A percentile compares a stretch with the other conserved stretches of the same genome.
phyloP scores from a whole-genome alignment of 257 asterid species.

The Datura wrightii region DNA sequence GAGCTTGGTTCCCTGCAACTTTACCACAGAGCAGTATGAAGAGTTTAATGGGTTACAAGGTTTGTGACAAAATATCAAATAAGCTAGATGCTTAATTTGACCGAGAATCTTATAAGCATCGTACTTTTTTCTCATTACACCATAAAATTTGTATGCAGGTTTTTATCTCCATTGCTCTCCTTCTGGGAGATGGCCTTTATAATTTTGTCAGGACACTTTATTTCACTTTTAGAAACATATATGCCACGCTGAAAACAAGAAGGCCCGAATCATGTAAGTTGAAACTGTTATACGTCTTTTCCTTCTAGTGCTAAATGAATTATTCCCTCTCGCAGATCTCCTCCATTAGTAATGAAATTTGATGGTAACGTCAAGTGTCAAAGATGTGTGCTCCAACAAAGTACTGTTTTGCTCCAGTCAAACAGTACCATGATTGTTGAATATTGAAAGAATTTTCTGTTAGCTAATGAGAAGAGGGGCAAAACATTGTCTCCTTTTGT shows the following conservation, averaged over 20 bases:
- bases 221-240: slow-evolving; percentile 59
- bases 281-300: neutral
- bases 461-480: neutral
- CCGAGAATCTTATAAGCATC: neutral
- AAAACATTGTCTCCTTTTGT: neutral
- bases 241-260: slow-evolving; percentile 51
- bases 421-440: neutral
- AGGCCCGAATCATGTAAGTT: slow-evolving; percentile 47
- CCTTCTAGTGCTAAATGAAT: neutral
- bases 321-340: neutral
- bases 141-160: slow-evolving; percentile 54
- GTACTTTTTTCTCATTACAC: neutral
- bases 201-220: slow-evolving; percentile 70
- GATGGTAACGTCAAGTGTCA: neutral
- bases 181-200: slow-evolving; percentile 88
- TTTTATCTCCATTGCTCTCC: slow-evolving; percentile 78
- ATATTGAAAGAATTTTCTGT: neutral
- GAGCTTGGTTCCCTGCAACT: slow-evolving; percentile 61
- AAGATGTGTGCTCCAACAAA: neutral
- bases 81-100: neutral
- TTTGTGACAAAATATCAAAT: slow-evolving; percentile 10
- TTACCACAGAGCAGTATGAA: slow-evolving; percentile 64
- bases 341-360: neutral
- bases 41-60: slow-evolving; percentile 75
- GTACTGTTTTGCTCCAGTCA: too few species aligned